phyloP scores from a whole-genome alignment of 345 rosid genomes.

The Pugionium cornutum region DNA sequence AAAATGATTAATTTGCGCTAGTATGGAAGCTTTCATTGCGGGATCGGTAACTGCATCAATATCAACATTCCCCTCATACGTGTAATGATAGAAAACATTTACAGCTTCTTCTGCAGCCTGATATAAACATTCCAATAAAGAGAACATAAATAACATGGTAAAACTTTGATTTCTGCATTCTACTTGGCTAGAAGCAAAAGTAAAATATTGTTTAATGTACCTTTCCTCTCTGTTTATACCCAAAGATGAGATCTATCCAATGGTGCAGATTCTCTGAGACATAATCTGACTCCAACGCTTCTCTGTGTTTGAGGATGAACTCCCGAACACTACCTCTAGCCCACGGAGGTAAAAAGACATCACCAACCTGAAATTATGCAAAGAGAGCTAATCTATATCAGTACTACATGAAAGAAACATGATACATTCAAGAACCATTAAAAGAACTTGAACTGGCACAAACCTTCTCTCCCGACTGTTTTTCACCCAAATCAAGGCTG shows the following conservation, averaged over 20 bases:
- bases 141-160: not conserved
- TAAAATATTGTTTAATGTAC: slow-evolving; percentile 39
- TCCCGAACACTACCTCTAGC: slow-evolving; percentile 86
- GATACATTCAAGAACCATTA: slow-evolving; percentile 2
- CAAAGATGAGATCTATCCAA: slow-evolving; percentile 97
- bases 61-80: slow-evolving; percentile 95
- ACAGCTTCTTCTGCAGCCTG: slow-evolving; percentile 96
- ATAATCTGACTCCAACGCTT: slow-evolving; percentile 84
- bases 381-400: not conserved
- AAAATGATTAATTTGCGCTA: slow-evolving; percentile 95
- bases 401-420: not conserved
- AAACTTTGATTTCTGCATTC: not conserved
- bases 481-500: slow-evolving; percentile 80
- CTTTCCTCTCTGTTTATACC: slow-evolving; percentile 95
- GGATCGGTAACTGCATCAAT: slow-evolving; percentile 91
- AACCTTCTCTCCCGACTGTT: slow-evolving; percentile 95
- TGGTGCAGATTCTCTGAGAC: slow-evolving; percentile 92
- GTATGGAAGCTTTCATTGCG: slow-evolving; percentile 90
- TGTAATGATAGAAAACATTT: slow-evolving; percentile 96
- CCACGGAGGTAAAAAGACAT: slow-evolving; percentile 89
- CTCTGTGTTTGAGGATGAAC: slow-evolving; percentile 81
- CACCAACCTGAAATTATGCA: slow-evolving; percentile 59
- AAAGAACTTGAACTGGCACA: slow-evolving; percentile 1
- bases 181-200: not conserved
- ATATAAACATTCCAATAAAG: not conserved